Evolutionary conservation across 2,329 filamentous ascomycete genomes (phyloP), one percentile per base, ranked within the genome.

Genomic region (Capronia americana): DNA sequence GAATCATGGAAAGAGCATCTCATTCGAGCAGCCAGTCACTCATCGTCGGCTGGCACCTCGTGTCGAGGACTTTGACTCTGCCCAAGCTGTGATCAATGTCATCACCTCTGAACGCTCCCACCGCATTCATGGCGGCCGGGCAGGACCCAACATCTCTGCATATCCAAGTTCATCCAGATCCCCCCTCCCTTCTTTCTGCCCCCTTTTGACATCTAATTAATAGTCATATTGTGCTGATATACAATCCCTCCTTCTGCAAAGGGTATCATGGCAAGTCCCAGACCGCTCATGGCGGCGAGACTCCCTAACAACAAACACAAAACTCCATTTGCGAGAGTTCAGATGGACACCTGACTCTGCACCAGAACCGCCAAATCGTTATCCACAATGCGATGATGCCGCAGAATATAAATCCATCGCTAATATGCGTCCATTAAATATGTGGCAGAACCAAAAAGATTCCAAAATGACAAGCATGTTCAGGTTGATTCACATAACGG

Each of bases 121-220:
- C 7, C 17, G 38, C 48, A 26, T 26, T 26, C 48, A 51, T 51
- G 20, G 20, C 48, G 20, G 48, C 48, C 7, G 14, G 11, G 24
- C 23, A 12, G 46, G 3, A 24, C n/a, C 46, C 7, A 20, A 51
- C 10, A 24, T 32, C 17, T 61, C 20, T 44, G 44, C n/a, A 24
- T 41, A 61, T 61, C 58, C 58, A 61, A 61, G 58, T 17, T 30
- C 32, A 53, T n/a, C 51, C 4, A 28, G 28, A 20, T 4, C 24
- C 12, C 8, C 30, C 53, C 28, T 5, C 28, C 46, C 46, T 24
- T 34, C 30, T 44, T n/a, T 48, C 30, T 11, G 38, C 20, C 23
- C 24, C n/a, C 46, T 24, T 28, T 61, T 32, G 28, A 53, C 26
- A 10, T 61, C 46, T 38, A 61, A 61, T 61, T 61, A 61, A 38